Conservation (phyloP, 2,329 filamentous ascomycete species). For the Alternaria alternata region DNA sequence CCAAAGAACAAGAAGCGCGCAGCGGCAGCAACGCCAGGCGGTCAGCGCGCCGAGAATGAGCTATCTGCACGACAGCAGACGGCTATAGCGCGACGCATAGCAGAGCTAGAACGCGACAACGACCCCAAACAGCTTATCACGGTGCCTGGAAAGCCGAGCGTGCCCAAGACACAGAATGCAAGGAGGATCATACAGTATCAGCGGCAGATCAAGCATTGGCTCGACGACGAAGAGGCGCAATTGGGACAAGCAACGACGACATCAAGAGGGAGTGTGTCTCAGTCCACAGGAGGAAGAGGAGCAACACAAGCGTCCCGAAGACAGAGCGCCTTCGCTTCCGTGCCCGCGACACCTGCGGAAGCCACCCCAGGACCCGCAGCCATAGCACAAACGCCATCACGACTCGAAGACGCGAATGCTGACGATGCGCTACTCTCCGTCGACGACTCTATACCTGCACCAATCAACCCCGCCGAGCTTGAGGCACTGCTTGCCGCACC, state of each 20-base stretch:
- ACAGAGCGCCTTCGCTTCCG: constrained; percentile 35
- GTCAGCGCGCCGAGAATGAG: constrained; percentile 60
- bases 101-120: constrained; percentile 79
- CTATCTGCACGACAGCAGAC: constrained; percentile 82
- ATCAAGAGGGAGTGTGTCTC: constrained; percentile 13
- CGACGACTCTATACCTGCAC: constrained; percentile 63
- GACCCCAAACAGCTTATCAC: constrained; percentile 61
- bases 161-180: constrained; percentile 66
- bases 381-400: constrained; percentile 12
- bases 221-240: constrained; percentile 79
- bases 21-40: constrained; percentile 51
- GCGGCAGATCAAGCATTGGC: constrained; percentile 83
- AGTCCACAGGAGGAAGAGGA: constrained; percentile 23
- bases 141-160: constrained; percentile 41
- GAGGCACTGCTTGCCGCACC: constrained; percentile 69
- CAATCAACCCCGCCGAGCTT: constrained; percentile 69
- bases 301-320: constrained; percentile 29
- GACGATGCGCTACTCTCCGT: constrained; percentile 64
- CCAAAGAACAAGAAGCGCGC: constrained; percentile 72
- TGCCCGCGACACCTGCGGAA: constrained; percentile 39
- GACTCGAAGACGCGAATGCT: constrained; percentile 24
- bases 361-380: constrained; percentile 32
- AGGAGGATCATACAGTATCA: constrained; percentile 80
- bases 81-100: constrained; percentile 81
- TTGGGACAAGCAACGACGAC: constrained; percentile 55